Evolutionary conservation across 108 stramenopile species (phyloP).

Genomic region (Stephanodiscus triporus): DNA sequence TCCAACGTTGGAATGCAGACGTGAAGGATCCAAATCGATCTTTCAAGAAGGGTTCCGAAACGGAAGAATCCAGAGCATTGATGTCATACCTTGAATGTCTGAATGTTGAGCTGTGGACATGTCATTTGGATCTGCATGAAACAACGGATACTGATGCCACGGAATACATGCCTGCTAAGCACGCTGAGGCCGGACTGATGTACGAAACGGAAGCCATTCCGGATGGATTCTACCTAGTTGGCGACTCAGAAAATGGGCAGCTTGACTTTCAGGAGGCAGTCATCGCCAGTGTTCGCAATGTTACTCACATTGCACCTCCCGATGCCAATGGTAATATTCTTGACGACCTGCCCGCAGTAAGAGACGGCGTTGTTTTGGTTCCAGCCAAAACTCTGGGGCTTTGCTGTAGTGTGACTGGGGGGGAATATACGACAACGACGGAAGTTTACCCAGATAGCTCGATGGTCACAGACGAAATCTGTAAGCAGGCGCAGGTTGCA

Average conservation of each 20-base stretch:
- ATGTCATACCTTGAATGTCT: slow-evolving; percentile 42
- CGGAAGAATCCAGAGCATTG: slow-evolving; percentile 56
- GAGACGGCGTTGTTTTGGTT: slow-evolving; percentile 57
- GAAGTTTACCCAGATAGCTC: slow-evolving; percentile 74
- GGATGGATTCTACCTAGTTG: slow-evolving; percentile 75
- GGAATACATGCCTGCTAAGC: slow-evolving; percentile 48
- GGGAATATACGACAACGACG: slow-evolving; percentile 55
- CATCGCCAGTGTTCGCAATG: slow-evolving; percentile 50
- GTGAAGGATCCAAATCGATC: slow-evolving; percentile 58
- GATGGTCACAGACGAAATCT: slow-evolving; percentile 53
- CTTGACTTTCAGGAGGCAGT: slow-evolving; percentile 51
- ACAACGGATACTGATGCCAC: slow-evolving; percentile 54
- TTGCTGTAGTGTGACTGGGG: slow-evolving; percentile 58
- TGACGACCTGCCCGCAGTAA: slow-evolving; percentile 31
- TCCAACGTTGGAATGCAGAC: slow-evolving; percentile 68
- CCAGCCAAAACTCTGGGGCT: slow-evolving; percentile 52
- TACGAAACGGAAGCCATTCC: slow-evolving; percentile 55
- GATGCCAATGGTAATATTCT: slow-evolving; percentile 56
- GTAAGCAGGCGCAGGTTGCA: slow-evolving; percentile 70
- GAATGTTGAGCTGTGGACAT: slow-evolving; percentile 29
- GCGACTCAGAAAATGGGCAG: slow-evolving; percentile 36
- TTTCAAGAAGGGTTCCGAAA: slow-evolving; percentile 48
- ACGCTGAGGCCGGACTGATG: slow-evolving; percentile 38
- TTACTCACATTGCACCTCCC: slow-evolving; percentile 71
- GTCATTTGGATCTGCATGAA: slow-evolving; percentile 51